Evolutionary conservation across 768 basidiomycete genomes (phyloP).

Genomic region (Galerina marginata): DNA sequence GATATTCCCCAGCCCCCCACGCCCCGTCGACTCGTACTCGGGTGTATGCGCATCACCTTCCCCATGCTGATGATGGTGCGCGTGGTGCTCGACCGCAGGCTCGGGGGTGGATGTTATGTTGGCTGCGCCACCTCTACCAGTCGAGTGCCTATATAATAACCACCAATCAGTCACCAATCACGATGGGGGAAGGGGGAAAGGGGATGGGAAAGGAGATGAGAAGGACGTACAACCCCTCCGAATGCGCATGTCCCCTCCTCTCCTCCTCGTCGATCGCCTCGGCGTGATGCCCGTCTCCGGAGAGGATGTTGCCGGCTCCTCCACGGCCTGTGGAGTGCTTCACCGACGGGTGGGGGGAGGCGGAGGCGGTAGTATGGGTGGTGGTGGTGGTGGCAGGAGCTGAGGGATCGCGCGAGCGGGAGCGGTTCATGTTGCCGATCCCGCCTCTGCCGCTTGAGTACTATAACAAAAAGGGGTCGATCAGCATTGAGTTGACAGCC

Average conservation of each 20-base stretch:
- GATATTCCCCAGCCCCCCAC: conserved; percentile 71
- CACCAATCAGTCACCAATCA: no score
- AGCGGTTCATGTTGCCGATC: conserved; percentile 63
- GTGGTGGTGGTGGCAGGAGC: conserved; percentile 8
- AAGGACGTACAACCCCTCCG: conserved; percentile 47
- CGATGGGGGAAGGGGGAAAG: no score
- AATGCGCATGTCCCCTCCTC: conserved; percentile 25
- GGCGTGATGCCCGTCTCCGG: conserved; percentile 31
- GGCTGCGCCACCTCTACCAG: conserved; percentile 71
- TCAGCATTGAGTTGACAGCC: not conserved
- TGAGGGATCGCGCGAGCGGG: conserved; percentile 53
- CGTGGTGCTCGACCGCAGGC: conserved; percentile 44
- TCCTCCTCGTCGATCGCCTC: conserved; percentile 32
- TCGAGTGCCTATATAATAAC: conserved; percentile 56
- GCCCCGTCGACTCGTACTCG: conserved; percentile 51
- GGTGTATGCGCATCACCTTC: not conserved
- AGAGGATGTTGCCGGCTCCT: conserved; percentile 62
- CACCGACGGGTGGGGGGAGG: conserved; percentile 18
- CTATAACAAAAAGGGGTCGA: conserved; percentile 28
- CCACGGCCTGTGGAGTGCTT: conserved; percentile 64
- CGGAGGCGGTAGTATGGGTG: not conserved
- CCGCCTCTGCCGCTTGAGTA: conserved; percentile 73
- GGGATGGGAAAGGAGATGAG: not conserved
- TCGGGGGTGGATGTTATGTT: conserved; percentile 52
- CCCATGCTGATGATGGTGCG: not conserved